phyloP scores from a whole-genome alignment of 2,329 filamentous ascomycete genomes.

The Huntiella abstrusa region DNA sequence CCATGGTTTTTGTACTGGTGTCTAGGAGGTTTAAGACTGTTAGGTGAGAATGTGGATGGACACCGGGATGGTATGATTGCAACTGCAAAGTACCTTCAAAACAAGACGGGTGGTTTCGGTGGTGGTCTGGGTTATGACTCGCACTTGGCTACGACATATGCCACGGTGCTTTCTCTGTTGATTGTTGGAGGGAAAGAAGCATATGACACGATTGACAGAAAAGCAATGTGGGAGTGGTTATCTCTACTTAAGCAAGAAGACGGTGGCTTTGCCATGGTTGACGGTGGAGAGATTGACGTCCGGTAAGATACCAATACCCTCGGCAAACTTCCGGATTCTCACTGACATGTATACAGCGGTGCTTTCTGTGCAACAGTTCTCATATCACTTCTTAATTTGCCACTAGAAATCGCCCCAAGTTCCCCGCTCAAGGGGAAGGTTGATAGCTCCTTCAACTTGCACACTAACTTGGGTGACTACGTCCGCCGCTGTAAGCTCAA shows the following conservation, averaged over 20 bases:
- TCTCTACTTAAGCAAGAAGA: slow-evolving; percentile 67
- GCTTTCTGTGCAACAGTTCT: slow-evolving; percentile 82
- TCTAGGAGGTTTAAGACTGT: slow-evolving; percentile 51
- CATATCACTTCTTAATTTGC: slow-evolving; percentile 66
- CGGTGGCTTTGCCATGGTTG: slow-evolving; percentile 76
- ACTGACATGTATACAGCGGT: slow-evolving; percentile 24
- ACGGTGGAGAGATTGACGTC: slow-evolving; percentile 82
- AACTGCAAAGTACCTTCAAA: slow-evolving; percentile 68
- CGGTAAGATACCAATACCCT: slow-evolving; percentile 32
- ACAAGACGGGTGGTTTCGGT: slow-evolving; percentile 68
- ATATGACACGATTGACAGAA: slow-evolving; percentile 61
- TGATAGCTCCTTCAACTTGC: slow-evolving; percentile 7
- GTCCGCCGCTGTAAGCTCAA: slow-evolving; percentile 53
- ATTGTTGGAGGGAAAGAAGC: slow-evolving; percentile 58
- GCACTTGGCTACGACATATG: slow-evolving; percentile 81
- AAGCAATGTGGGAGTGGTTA: slow-evolving; percentile 80
- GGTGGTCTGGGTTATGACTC: slow-evolving; percentile 83
- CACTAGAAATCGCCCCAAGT: slow-evolving; percentile 41
- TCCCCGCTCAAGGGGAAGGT: slow-evolving; percentile 8
- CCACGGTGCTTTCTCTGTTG: slow-evolving; percentile 57
- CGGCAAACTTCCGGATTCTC: neutral
- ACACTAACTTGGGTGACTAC: slow-evolving; percentile 47
- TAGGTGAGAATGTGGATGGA: slow-evolving; percentile 53
- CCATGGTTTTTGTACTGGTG: slow-evolving; percentile 96
- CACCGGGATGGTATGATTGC: slow-evolving; percentile 53